Base-by-base conservation (phyloP, 2,329 filamentous ascomycete genomes). In the Orbilia brochopaga region DNA sequence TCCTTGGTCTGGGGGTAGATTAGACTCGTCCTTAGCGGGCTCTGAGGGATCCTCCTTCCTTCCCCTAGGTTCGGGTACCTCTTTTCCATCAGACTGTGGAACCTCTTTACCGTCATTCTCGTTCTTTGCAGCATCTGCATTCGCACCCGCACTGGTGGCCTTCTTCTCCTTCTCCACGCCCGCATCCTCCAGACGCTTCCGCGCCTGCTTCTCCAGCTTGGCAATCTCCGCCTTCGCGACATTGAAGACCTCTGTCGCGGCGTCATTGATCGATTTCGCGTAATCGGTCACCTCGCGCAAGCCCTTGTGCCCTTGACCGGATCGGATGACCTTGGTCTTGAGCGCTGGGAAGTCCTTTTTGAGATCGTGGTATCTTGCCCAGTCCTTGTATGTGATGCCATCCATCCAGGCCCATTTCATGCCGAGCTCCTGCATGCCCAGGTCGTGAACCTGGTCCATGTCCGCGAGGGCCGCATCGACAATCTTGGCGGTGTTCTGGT, bases 371-470 rank as follows among this genome's bases (percentile, higher is more conserved):
- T 96, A 99, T 79, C 93, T 94, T 69, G 89, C 87, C 94, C 94
- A 99, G 79, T 99, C 92, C 79, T 95, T 92, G 83, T 99, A 97
- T 1, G 93, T 96, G 73, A 99, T 86, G 32, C 91, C 91, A 66
- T 97, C 92, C 81, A 92, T 94, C 88, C 91, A 96, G 11, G 93
- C 92, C 92, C 94, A 99, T 77, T 86, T 86, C 87, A 95, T 93
- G 64, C 92, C 92, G 60, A 97, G 91, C 79, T 95, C 91, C 78
- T 96, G 91, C 35, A 97, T 84, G 4, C 92, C 91, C 37, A 96
- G 83, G 76, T 92, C 89, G 46, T 90, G 87, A 70, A 94, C 92
- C 77, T 87, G 86, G 74, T 93, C 90, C 32, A 97, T 85, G 15
- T 95, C 91, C 77, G 88, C 85, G 60, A 96, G 86, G 51, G 93